Evolutionary conservation across 495 filamentous ascomycete genomes (phyloP).

Genomic region (Cercophora newfieldiana): DNA sequence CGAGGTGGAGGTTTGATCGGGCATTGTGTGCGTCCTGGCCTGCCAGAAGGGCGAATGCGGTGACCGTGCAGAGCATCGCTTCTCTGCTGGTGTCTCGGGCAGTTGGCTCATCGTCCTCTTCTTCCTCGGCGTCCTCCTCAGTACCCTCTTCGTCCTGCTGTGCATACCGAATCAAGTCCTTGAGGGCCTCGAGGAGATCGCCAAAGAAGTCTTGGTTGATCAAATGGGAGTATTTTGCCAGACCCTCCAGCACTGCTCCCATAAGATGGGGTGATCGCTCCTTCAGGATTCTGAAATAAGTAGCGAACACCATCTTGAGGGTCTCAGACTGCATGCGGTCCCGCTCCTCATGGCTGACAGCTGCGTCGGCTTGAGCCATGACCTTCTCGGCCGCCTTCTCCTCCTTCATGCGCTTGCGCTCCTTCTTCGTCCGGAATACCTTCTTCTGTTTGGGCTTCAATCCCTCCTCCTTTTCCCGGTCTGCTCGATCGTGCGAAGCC

Average conservation of each 20-base stretch:
- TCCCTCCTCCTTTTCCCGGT: slow-evolving; percentile 53
- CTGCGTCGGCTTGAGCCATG: slow-evolving; percentile 87
- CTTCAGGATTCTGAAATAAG: slow-evolving; percentile 93
- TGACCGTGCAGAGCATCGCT: slow-evolving; percentile 90
- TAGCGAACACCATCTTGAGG: slow-evolving; percentile 90
- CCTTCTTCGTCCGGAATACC: slow-evolving; percentile 49
- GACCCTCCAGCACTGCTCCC: slow-evolving; percentile 85
- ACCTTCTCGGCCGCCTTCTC: slow-evolving; percentile 87
- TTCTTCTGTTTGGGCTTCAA: slow-evolving; percentile 74
- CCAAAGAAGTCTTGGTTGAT: slow-evolving; percentile 99
- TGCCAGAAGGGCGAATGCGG: slow-evolving; percentile 88
- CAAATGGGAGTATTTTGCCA: slow-evolving; percentile 86
- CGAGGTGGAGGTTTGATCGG: slow-evolving; percentile 67
- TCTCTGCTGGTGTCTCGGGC: slow-evolving; percentile 74
- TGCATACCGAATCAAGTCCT: slow-evolving; percentile 79
- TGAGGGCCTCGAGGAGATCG: slow-evolving; percentile 88
- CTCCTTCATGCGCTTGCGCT: slow-evolving; percentile 69
- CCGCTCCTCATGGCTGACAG: slow-evolving; percentile 85
- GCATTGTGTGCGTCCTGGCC: slow-evolving; percentile 81
- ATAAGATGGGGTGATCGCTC: slow-evolving; percentile 74
- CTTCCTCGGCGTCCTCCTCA: slow-evolving; percentile 25
- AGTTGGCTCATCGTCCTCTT: slow-evolving; percentile 39
- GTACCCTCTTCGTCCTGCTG: slow-evolving; percentile 42
- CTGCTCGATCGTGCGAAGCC: slow-evolving; percentile 71
- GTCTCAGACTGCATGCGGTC: slow-evolving; percentile 93